Evolutionary conservation across 2,329 filamentous ascomycete species (phyloP), one percentile per base, ranked within the genome.

Genomic region (Boeremia exigua): DNA sequence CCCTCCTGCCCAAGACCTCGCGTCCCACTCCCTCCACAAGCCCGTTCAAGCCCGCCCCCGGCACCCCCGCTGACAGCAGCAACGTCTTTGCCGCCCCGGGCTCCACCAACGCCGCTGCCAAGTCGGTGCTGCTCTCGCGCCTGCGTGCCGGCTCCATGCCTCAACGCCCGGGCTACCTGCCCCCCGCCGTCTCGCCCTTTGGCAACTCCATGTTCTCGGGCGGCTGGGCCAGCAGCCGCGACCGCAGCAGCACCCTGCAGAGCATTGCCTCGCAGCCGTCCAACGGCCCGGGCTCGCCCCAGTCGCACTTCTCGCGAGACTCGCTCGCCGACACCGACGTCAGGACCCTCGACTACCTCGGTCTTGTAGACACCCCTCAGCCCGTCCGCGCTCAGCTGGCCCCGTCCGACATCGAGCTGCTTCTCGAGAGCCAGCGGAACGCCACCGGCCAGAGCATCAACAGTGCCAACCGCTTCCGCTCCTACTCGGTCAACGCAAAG

Each of bases 401-500:
- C 37, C 80, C 81, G 37, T 88, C 90, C 8, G 76, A 80, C 68
- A 61, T 82, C 75, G 73, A 84, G 77, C 65, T 79, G 37, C 69
- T 81, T 6, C 67, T 79, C 34, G 80, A 82, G 52, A 81, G 82
- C 51, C 81, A 84, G 53, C 77, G 82, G 50, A 72, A 81, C 55
- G 88, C 89, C 39, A 90, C 70, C 52, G 71, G 63, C 57, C 72
- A 71, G 39, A 74, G 90, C 69, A 84, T 91, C 63, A 89, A 88
- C 61, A 90, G 74, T 38, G 84, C 88, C 39, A 98, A 90, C 74
- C 87, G 95, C 48, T 96, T 98, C 81, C 88, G 95, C 42, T 99
- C 95, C 1, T 98, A 97, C 76, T 99, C 95, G 0, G 95, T 99
- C 62, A 99, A 99, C 76, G 96, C 96, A 52, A 97, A 96, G 77